A percentile compares a stretch with the other conserved stretches of the same genome.
Evolutionary conservation across 2,329 filamentous ascomycete genomes (phyloP).

Genomic region (Acrocalymma vagum): DNA sequence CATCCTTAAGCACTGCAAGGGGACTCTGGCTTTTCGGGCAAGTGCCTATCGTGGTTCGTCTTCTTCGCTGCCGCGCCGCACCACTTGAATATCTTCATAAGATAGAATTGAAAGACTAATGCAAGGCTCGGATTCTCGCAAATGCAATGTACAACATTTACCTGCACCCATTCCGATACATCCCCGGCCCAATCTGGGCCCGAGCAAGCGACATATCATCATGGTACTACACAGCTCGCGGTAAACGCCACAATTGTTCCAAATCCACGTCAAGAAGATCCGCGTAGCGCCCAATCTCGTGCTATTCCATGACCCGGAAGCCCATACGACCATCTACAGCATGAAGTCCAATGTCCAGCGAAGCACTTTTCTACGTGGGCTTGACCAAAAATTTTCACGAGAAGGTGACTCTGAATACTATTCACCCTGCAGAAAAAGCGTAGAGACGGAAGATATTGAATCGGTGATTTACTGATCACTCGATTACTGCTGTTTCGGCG

Average conservation of each 20-base stretch:
- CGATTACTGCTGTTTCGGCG: conserved; percentile 4
- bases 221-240: conserved; percentile 13
- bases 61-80: too few relatives aligned
- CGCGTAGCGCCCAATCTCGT: conserved; percentile 12
- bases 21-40: too few relatives aligned
- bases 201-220: conserved; percentile 12
- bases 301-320: conserved; percentile 10
- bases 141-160: conserved; percentile 16
- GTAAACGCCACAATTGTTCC: conserved; percentile 24
- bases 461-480: conserved; percentile 10
- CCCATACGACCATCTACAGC: conserved; percentile 11
- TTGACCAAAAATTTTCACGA: conserved; percentile 8
- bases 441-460: conserved; percentile 10
- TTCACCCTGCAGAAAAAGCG: conserved; percentile 9
- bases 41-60: too few relatives aligned
- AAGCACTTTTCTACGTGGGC: conserved; percentile 14
- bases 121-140: too few relatives aligned
- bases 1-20: too few relatives aligned
- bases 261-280: conserved; percentile 11
- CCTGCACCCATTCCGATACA: conserved; percentile 14
- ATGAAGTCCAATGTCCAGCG: conserved; percentile 18
- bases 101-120: too few relatives aligned
- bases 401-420: conserved; percentile 5
- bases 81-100: too few relatives aligned
- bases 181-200: conserved; percentile 14